phyloP scores from a whole-genome alignment of 2,329 filamentous ascomycete species.

The Alternaria sp. region DNA sequence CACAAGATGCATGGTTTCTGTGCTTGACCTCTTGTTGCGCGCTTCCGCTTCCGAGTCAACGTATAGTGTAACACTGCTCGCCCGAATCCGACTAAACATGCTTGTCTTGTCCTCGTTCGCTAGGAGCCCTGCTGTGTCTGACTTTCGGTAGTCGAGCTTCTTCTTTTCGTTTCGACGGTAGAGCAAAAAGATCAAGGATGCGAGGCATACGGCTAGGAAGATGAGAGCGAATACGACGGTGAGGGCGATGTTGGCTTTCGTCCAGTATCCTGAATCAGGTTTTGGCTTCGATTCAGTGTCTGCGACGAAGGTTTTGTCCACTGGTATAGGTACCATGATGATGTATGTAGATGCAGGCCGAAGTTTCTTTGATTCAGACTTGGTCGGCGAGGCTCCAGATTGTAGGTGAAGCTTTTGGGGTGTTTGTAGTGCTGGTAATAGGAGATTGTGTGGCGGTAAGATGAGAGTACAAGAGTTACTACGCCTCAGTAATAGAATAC shows the following conservation, averaged over 20 bases:
- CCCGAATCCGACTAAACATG: slow-evolving; percentile 47
- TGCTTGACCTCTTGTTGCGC: slow-evolving; percentile 30
- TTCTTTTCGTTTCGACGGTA: slow-evolving; percentile 36
- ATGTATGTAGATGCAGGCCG: not conserved
- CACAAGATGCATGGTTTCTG: slow-evolving; percentile 37
- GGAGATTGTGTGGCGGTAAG: slow-evolving; percentile 20
- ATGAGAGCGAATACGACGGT: slow-evolving; percentile 40
- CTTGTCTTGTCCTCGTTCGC: slow-evolving; percentile 42
- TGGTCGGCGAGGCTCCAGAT: not conserved
- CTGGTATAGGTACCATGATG: slow-evolving; percentile 42
- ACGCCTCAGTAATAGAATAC: slow-evolving; percentile 34
- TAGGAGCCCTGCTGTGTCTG: slow-evolving; percentile 40
- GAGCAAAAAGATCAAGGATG: slow-evolving; percentile 33
- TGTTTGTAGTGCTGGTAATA: slow-evolving; percentile 1
- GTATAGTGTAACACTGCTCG: slow-evolving; percentile 43
- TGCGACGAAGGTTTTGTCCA: slow-evolving; percentile 22
- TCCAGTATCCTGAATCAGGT: slow-evolving; percentile 31
- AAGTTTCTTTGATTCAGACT: not conserved
- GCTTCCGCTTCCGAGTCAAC: slow-evolving; percentile 36
- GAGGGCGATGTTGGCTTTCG: slow-evolving; percentile 39
- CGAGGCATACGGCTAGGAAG: slow-evolving; percentile 30
- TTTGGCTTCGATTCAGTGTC: slow-evolving; percentile 21
- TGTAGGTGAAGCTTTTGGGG: not conserved
- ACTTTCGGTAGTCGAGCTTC: slow-evolving; percentile 31
- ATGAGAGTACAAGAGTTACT: slow-evolving; percentile 23